Evolutionary conservation across 495 filamentous ascomycete species (phyloP).

Genomic region (Xylaria flabelliformis): DNA sequence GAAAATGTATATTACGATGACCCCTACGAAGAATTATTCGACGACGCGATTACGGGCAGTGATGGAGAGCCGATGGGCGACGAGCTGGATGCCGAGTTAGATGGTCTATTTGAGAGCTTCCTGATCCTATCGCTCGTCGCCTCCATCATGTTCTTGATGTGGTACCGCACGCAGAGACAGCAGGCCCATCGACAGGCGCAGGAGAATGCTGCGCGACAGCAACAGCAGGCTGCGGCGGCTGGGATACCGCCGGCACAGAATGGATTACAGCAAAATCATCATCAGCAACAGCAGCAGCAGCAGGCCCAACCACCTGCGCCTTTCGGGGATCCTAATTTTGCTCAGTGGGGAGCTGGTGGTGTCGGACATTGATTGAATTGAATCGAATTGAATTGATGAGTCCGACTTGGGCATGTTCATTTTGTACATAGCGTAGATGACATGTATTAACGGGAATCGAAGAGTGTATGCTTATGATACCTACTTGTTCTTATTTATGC

Average conservation of each 20-base stretch:
- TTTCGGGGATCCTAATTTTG: slow-evolving; percentile 24
- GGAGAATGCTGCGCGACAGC: slow-evolving; percentile 46
- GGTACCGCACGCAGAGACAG: slow-evolving; percentile 81
- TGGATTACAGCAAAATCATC: not conserved
- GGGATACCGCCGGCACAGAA: slow-evolving; percentile 18
- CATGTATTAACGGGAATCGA: not conserved
- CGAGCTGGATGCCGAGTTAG: slow-evolving; percentile 61
- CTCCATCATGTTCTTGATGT: slow-evolving; percentile 77
- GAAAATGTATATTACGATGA: slow-evolving; percentile 69
- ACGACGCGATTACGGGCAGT: slow-evolving; percentile 52
- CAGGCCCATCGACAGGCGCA: slow-evolving; percentile 52
- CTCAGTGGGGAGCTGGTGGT: slow-evolving; percentile 18
- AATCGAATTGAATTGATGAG: not conserved
- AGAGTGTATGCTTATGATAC: not conserved
- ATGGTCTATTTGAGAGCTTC: slow-evolving; percentile 80
- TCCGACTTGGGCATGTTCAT: not conserved
- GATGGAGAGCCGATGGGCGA: slow-evolving; percentile 57
- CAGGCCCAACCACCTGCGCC: slow-evolving; percentile 6
- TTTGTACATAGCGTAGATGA: slow-evolving; percentile 8
- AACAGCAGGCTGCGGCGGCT: slow-evolving; percentile 27
- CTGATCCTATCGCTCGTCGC: slow-evolving; percentile 81
- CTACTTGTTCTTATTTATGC: not conserved
- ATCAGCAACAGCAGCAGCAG: slow-evolving; percentile 7
- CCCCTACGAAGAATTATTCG: slow-evolving; percentile 62
- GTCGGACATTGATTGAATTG: slow-evolving; percentile 17